Percentiles rank a stretch among this genome's conserved stretches.
phyloP scores from a whole-genome alignment of 352 stramenopile genomes.

The Blastocystis sp. region DNA sequence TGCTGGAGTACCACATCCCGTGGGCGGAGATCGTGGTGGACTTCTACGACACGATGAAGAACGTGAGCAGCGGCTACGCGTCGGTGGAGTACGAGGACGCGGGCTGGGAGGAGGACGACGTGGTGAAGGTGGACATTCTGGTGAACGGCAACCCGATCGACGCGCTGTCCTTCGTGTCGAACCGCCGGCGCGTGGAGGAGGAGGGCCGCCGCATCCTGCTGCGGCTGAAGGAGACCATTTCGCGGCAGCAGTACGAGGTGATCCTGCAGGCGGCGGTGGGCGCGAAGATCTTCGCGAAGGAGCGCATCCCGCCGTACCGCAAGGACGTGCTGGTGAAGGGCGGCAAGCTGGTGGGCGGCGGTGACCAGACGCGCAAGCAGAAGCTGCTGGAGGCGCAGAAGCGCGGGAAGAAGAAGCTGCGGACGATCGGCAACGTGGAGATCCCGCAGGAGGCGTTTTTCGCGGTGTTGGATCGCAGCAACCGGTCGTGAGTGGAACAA shows the following conservation, averaged over 20 bases:
- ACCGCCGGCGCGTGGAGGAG: slow-evolving; percentile 79
- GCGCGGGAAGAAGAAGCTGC: slow-evolving; percentile 92
- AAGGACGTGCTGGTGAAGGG: slow-evolving; percentile 90
- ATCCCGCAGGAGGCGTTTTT: slow-evolving; percentile 95
- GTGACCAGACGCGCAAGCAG: slow-evolving; percentile 93
- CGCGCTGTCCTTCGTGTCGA: slow-evolving; percentile 92
- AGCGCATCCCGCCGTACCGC: slow-evolving; percentile 90
- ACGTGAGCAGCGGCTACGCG: slow-evolving; percentile 88
- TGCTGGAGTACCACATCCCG: slow-evolving; percentile 88
- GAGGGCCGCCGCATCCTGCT: slow-evolving; percentile 84
- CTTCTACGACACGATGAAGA: slow-evolving; percentile 98
- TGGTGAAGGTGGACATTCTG: slow-evolving; percentile 77
- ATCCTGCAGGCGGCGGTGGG: slow-evolving; percentile 93
- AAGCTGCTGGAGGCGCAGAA: slow-evolving; percentile 99
- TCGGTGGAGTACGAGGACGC: slow-evolving; percentile 88
- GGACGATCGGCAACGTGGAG: slow-evolving; percentile 89
- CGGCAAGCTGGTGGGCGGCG: slow-evolving; percentile 86
- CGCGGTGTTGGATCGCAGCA: slow-evolving; percentile 81
- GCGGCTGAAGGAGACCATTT: slow-evolving; percentile 84
- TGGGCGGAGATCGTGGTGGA: slow-evolving; percentile 98
- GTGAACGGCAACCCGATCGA: slow-evolving; percentile 80
- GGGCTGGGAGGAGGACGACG: slow-evolving; percentile 84
- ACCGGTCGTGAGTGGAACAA: not conserved
- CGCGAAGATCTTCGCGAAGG: slow-evolving; percentile 91
- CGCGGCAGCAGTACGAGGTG: slow-evolving; percentile 96